Percentiles rank a stretch among this genome's conserved stretches.
These are phyloP conservation scores for Trifolium fragiferum DNA, from an alignment of 306 rosid species.

Conservation along the genomic window DNA sequence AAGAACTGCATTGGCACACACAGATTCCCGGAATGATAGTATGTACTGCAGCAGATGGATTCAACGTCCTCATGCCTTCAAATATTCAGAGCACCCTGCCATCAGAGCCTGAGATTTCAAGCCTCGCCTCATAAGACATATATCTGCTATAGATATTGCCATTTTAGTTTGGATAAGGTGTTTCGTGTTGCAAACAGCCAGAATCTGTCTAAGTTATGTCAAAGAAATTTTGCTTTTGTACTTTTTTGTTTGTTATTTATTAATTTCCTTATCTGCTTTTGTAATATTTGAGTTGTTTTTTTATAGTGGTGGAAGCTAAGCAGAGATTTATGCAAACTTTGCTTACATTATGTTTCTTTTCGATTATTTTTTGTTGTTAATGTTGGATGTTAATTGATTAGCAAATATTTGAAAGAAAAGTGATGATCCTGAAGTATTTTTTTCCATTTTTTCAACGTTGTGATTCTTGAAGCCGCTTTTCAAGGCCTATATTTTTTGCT, in stretches of 20 bases:
- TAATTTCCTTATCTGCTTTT: conserved; percentile 13
- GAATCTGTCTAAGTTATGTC: conserved; percentile 11
- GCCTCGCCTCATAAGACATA: background rate
- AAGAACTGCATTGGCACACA: conserved; percentile 94
- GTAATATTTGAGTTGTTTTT: conserved; percentile 6
- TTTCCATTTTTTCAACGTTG: background rate
- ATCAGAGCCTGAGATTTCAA: conserved; percentile 44
- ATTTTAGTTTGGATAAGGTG: conserved; percentile 10
- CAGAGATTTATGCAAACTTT: background rate
- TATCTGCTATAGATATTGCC: background rate
- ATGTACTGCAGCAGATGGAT: conserved; percentile 92
- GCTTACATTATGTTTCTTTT: background rate
- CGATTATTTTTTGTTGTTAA: background rate
- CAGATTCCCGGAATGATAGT: conserved; percentile 99
- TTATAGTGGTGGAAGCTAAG: background rate
- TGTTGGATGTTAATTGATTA: background rate
- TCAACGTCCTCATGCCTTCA: conserved; percentile 92
- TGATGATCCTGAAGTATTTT: background rate
- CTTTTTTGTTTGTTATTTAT: background rate
- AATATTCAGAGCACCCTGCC: conserved; percentile 84
- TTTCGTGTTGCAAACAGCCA: background rate
- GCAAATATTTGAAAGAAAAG: background rate
- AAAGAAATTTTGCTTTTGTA: conserved; percentile 18
- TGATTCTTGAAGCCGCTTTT: background rate
- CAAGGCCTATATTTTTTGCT: background rate